Evolutionary conservation across 345 rosid genomes (phyloP), one percentile per base, ranked within the genome.

Genomic region (Populus nigra): DNA sequence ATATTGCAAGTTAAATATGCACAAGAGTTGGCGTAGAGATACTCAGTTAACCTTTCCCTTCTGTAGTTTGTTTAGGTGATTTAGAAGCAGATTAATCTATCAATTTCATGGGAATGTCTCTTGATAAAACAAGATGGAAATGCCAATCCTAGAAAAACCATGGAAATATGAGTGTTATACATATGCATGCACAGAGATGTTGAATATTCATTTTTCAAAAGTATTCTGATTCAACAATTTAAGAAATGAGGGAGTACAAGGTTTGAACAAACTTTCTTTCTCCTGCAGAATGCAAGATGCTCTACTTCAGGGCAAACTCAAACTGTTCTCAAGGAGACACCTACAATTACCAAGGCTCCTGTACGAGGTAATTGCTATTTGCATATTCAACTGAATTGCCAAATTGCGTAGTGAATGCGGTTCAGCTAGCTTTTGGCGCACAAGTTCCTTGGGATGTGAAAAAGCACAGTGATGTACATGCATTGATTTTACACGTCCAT

Each of bases 291-390:
- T 74, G 88, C 92, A 10, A 87, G 85, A 78, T 90, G 93, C 79
- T 88, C 90, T 41, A 87, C 89, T 31, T 84, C 88, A 29, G 98
- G 94, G 75, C 97, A 94, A 81, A 93, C 98, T 68, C 95, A 93
- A 81, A 94, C 98, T 3, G 73, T 94, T 67, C 86, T 89, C 7
- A 89, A 87, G 6, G 88, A 94, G 81, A 88, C 97, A 25, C 97
- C 94, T 47, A 91, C 97, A 31, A 89, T 93, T 65, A 94, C 98
- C 38, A 90, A 89, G 84, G 97, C 98, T 80, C 98, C 96, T 72
- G 87, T 80, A 13, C 92, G 88, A 79, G 86, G 98, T 91, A 93
- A 90, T 67, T 20, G 27, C 23, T 29, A 13, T 25, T 74, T 29
- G 61, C 47, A 29, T 38, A 9, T 11, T n/a, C 25, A 9, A 41